phyloP scores from a whole-genome alignment of 495 filamentous ascomycete genomes.

The Neurospora africana region DNA sequence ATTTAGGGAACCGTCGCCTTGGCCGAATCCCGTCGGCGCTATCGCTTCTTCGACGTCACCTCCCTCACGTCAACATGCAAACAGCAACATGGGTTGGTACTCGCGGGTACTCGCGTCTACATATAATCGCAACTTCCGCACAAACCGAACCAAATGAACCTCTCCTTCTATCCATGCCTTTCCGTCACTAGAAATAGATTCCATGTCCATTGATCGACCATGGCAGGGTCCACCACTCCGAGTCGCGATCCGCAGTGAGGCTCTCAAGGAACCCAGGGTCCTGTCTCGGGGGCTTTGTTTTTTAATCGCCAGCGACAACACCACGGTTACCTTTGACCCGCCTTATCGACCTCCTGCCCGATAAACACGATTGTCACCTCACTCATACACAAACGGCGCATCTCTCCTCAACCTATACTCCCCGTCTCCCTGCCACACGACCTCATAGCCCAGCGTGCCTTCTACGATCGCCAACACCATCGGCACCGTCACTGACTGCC shows the following conservation, averaged over 20 bases:
- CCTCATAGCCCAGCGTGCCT: constrained; percentile 29
- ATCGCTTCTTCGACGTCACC: background rate
- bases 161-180: background rate
- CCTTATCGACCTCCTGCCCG: background rate
- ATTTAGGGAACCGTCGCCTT: background rate
- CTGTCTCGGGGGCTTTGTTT: background rate
- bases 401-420: background rate
- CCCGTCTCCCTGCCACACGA: constrained; percentile 7
- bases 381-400: background rate
- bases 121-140: background rate
- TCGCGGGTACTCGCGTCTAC: background rate
- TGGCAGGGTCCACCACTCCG: background rate
- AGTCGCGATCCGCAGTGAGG: background rate
- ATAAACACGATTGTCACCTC: background rate
- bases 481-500: too few relatives aligned
- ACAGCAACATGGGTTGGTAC: background rate
- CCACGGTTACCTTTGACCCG: background rate
- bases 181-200: background rate
- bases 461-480: too few relatives aligned
- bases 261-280: background rate
- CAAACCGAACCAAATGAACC: background rate
- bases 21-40: background rate
- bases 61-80: background rate
- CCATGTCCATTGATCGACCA: background rate
- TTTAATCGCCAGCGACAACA: background rate